These are phyloP conservation scores for Arthrobotrys pseudoclavata DNA, from an alignment of 2,329 filamentous ascomycete genomes.

Conservation along the genomic window DNA sequence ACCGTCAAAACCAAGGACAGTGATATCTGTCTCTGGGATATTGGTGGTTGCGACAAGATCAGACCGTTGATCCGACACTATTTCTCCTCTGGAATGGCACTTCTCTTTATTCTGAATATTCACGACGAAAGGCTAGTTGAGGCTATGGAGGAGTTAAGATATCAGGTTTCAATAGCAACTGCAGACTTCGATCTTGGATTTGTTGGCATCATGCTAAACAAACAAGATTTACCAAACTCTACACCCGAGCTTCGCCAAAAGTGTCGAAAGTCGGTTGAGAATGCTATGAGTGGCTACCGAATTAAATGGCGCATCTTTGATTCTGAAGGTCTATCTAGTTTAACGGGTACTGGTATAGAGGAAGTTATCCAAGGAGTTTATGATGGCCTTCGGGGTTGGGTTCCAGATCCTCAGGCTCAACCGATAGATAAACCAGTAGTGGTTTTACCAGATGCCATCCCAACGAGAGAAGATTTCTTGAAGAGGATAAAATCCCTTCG, in stretches of 20 bases:
- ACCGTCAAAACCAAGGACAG: constrained; percentile 41
- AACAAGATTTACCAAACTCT: constrained; percentile 63
- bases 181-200: constrained; percentile 60
- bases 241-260: constrained; percentile 39
- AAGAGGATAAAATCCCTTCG: constrained; percentile 23
- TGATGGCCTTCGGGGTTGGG: constrained; percentile 60
- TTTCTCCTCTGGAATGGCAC: constrained; percentile 62
- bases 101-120: constrained; percentile 65
- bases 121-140: constrained; percentile 63
- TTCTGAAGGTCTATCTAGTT: constrained; percentile 14
- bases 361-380: constrained; percentile 58
- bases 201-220: constrained; percentile 65
- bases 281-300: not conserved
- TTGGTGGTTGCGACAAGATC: constrained; percentile 63
- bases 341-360: constrained; percentile 17
- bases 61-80: constrained; percentile 64
- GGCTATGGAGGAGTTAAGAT: constrained; percentile 64
- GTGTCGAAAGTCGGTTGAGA: constrained; percentile 4
- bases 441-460: constrained; percentile 18
- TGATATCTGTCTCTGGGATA: constrained; percentile 59
- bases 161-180: constrained; percentile 60
- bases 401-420: constrained; percentile 41
- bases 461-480: constrained; percentile 29
- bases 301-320: constrained; percentile 42
- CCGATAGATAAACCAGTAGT: constrained; percentile 11